Base-by-base conservation (phyloP, 2,329 filamentous ascomycete species). In the Beauveria bassiana region DNA sequence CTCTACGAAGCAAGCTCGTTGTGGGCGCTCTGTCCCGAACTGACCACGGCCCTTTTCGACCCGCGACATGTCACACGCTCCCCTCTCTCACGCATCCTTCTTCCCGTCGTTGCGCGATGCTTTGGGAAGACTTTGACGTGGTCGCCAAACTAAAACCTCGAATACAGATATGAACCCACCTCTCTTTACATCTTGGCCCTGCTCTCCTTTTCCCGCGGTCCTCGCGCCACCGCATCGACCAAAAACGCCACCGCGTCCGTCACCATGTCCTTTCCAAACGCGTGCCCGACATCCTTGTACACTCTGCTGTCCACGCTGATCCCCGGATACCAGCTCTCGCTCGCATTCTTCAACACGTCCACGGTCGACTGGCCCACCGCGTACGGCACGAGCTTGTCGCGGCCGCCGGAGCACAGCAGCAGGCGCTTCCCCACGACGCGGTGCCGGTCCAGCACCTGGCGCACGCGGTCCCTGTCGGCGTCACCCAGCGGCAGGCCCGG, bases 301-400 rank as follows among this genome's bases (percentile, higher is more conserved):
- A 91, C 75, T 38, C 83, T 80, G 70, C 92, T 86, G 56, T 86
- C 81, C 5, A 93, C 70, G 42, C 76, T 75, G 2, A 90, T 74
- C 0, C 80, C 77, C 18, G 31, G 18, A 3, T 59, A 59, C 58
- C 49, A 53, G 0, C 82, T 78, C 20, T 86, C 82, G 3, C 78
- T 16, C 0, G 84, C 85, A 8, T 77, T 73, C 69, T 85, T 84
- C 61, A 95, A 73, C 64, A 86, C 82, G 0, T 78, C 72, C 24
- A 90, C 64, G 64, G 93, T 89, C 0, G 83, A 79, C 69, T 81
- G 77, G 3, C 81, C 80, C 60, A 78, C 81, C 26, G 75, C 73
- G 67, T 90, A 89, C 16, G 90, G 89, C 18, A 95, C 90, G 3
- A 93, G 73, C 67, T 85, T 86, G 69, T 95, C 90, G 1, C 77